These are phyloP conservation scores for Karstenula rhodostoma DNA, from an alignment of 2,329 filamentous ascomycete genomes.

Conservation along the genomic window DNA sequence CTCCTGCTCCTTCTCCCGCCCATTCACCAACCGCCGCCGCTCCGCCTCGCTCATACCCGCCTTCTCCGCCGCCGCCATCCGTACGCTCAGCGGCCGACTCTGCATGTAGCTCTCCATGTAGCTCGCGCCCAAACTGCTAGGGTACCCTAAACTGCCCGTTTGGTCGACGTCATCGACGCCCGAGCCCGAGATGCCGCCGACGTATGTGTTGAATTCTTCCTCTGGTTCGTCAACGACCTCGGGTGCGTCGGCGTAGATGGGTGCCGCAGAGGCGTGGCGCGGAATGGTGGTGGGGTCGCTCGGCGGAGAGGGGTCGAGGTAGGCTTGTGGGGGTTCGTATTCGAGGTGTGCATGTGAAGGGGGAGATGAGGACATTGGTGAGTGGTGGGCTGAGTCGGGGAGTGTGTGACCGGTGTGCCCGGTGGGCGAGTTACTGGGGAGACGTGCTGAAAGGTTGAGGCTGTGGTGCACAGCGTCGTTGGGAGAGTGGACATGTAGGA, in stretches of 20 bases:
- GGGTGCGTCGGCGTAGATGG: slow-evolving; percentile 31
- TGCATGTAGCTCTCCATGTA: slow-evolving; percentile 51
- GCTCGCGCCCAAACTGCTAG: slow-evolving; percentile 44
- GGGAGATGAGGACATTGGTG: slow-evolving; percentile 24
- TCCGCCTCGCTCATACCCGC: slow-evolving; percentile 37
- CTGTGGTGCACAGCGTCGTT: slow-evolving; percentile 43
- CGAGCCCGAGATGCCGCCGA: slow-evolving; percentile 44
- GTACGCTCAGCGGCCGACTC: slow-evolving; percentile 44
- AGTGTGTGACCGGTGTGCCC: slow-evolving; percentile 30
- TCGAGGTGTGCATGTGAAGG: slow-evolving; percentile 25
- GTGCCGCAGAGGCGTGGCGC: slow-evolving; percentile 25
- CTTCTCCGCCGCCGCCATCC: slow-evolving; percentile 45
- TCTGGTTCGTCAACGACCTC: slow-evolving; percentile 27
- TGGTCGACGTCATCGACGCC: slow-evolving; percentile 47
- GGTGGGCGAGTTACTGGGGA: slow-evolving; percentile 31
- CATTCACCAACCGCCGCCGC: slow-evolving; percentile 28
- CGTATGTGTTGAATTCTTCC: slow-evolving; percentile 43
- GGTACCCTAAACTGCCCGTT: slow-evolving; percentile 45
- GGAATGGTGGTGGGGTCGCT: slow-evolving; percentile 22
- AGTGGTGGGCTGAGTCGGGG: slow-evolving; percentile 21
- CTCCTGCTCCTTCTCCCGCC: slow-evolving; percentile 11
- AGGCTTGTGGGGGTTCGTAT: slow-evolving; percentile 33
- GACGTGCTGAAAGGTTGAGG: slow-evolving; percentile 33
- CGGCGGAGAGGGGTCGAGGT: slow-evolving; percentile 37
- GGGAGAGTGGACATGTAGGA: slow-evolving; percentile 25